phyloP scores from a whole-genome alignment of 768 basidiomycete genomes.

The Trametes sanguinea region DNA sequence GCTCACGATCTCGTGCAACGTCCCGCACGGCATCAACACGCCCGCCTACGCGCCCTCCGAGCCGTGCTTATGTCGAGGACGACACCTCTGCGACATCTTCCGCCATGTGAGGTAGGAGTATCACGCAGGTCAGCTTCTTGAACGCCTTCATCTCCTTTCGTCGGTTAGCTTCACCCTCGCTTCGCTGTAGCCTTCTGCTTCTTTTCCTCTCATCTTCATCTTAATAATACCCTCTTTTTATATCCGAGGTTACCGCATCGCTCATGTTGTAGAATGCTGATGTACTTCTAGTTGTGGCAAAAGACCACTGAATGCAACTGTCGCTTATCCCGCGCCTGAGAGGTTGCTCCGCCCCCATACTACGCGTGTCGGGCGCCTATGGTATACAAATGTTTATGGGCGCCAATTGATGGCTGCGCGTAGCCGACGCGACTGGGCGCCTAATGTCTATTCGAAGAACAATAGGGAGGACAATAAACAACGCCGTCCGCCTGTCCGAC shows the following conservation, averaged over 20 bases:
- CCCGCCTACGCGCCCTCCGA: constrained; percentile 15
- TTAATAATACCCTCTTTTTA: too few species aligned
- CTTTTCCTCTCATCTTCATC: not conserved
- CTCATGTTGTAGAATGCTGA: not conserved
- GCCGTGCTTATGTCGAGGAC: constrained; percentile 9
- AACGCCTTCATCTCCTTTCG: too few species aligned
- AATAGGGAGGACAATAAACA: constrained; percentile 21
- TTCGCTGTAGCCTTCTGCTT: not conserved
- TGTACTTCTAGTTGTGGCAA: not conserved
- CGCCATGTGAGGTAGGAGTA: not conserved
- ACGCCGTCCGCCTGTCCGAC: constrained; percentile 10
- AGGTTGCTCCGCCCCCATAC: not conserved
- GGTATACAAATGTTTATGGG: constrained; percentile 4
- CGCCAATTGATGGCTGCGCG: not conserved
- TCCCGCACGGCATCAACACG: constrained; percentile 24
- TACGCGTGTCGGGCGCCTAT: not conserved
- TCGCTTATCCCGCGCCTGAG: not conserved
- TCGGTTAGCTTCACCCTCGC: not conserved
- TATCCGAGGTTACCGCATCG: not conserved
- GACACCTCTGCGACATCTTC: not conserved
- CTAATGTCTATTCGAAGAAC: constrained; percentile 13
- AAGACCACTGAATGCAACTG: not conserved
- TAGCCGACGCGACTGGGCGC: constrained; percentile 5
- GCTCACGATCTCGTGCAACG: constrained; percentile 24
- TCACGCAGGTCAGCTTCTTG: not conserved